Base-by-base conservation (phyloP, 2,329 filamentous ascomycete genomes). In the Fusarium liriodendri region DNA sequence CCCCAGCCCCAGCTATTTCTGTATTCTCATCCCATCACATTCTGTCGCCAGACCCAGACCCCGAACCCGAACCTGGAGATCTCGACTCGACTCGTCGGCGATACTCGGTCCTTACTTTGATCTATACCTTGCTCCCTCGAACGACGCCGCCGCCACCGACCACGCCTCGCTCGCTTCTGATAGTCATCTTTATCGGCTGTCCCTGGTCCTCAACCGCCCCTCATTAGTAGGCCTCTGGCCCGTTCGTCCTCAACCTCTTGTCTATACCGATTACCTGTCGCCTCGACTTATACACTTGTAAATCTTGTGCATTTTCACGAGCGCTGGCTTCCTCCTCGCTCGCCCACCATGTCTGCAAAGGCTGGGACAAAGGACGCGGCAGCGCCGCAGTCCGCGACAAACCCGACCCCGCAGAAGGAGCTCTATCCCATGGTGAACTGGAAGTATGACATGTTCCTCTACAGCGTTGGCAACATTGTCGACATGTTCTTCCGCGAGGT, bases 401-500 rank as follows among this genome's bases (percentile, higher is more conserved):
- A 69, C 40, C 63, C 61, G 55, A 77, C 73, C 62, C 76, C 75
- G 62, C 69, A 79, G 69, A 90, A 89, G 80, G 89, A 92, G 81
- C 85, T 90, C 52, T 90, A 91, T 76, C 90, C 90, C 62, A 93
- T 94, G 91, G 91, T 90, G 78, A 88, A 90, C 76, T 93, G 89
- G 87, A 91, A 92, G 74, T 95, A 95, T 82, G 93, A 95, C 84
- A 87, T 91, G 68, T 93, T 95, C 79, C 87, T 95, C 35, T 95
- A 93, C 88, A 88, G 88, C 58, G 93, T 95, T 81, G 93, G 92
- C 47, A 90, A 98, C 73, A 88, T 98, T 62, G 92, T 97, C 75
- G 97, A 99, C 83, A 91, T 98, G 76, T 99, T 99, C 90, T 99
- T 99, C 87, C 93, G 97, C 77, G 97, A 99, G 84, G 95, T 99